Evolutionary conservation across 2,329 filamentous ascomycete species (phyloP).

Genomic region (Talaromyces sp.): DNA sequence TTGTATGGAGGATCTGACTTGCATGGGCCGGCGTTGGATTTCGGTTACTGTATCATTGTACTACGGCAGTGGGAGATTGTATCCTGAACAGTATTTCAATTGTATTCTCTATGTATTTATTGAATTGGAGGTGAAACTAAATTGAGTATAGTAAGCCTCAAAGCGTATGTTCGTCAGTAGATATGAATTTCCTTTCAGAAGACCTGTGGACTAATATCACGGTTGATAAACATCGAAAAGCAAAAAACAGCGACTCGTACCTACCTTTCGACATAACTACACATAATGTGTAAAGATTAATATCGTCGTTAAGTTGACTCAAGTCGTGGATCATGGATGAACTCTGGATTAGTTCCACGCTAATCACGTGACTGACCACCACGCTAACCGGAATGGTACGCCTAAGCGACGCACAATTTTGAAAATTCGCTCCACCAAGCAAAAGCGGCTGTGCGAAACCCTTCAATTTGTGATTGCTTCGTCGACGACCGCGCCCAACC

Average conservation of each 20-base stretch:
- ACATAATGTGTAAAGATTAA: too few relatives aligned
- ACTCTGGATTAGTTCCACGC: too few relatives aligned
- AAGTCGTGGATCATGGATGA: too few relatives aligned
- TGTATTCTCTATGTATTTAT: background rate
- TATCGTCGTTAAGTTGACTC: too few relatives aligned
- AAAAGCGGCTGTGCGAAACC: constrained; percentile 12
- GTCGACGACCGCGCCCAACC: constrained; percentile 26
- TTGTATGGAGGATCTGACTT: background rate
- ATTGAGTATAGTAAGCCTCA: background rate
- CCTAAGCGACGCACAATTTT: constrained; percentile 43
- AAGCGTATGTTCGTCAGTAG: background rate
- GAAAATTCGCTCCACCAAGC: constrained; percentile 38
- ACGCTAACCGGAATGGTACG: constrained; percentile 32
- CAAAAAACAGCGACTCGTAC: too few relatives aligned
- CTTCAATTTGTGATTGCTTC: constrained; percentile 27
- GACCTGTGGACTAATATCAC: too few relatives aligned
- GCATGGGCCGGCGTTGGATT: constrained; percentile 11
- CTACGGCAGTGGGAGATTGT: background rate
- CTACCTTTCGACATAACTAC: too few relatives aligned
- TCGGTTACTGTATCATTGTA: background rate
- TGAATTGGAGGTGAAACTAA: background rate
- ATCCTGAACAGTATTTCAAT: background rate
- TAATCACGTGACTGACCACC: constrained; percentile 25
- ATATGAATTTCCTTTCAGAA: too few relatives aligned
- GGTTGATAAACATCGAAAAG: too few relatives aligned